A percentile compares a stretch with the other conserved stretches of the same genome.
These are phyloP conservation scores for Geotrichum phurueaensis DNA, from an alignment of 1,139 yeast species.

Conservation along the genomic window DNA sequence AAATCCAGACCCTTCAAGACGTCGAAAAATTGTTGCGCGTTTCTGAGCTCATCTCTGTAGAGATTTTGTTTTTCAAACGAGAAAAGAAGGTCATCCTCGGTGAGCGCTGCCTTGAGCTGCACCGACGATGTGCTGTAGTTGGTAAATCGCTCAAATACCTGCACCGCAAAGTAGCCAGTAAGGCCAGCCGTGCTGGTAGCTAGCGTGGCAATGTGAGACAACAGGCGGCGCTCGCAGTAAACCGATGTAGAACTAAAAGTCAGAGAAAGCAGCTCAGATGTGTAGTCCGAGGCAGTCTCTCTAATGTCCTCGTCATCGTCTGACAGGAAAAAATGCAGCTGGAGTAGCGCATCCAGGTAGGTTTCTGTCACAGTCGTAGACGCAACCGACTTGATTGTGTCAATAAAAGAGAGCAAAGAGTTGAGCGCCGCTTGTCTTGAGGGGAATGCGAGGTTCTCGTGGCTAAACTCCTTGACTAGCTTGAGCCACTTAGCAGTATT, in stretches of 20 bases:
- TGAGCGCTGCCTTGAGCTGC: constrained; percentile 20
- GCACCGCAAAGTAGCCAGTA: background rate
- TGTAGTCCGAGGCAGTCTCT: constrained; percentile 23
- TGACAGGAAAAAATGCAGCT: constrained; percentile 41
- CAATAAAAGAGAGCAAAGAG: constrained; percentile 39
- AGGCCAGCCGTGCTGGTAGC: background rate
- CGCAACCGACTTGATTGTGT: background rate
- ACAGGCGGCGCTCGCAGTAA: constrained; percentile 30
- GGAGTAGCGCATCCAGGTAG: constrained; percentile 24
- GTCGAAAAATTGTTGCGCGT: constrained; percentile 1
- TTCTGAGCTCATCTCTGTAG: constrained; percentile 37
- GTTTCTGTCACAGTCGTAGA: background rate
- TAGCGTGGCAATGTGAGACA: constrained; percentile 12
- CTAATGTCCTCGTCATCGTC: constrained; percentile 53
- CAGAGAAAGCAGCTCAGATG: constrained; percentile 23
- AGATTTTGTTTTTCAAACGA: constrained; percentile 49
- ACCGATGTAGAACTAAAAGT: constrained; percentile 29
- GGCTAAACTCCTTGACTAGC: constrained; percentile 32
- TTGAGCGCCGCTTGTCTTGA: constrained; percentile 46
- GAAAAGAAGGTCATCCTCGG: constrained; percentile 38
- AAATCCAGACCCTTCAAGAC: background rate
- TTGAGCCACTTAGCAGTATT: constrained; percentile 33
- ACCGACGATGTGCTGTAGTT: constrained; percentile 3
- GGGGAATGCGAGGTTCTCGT: constrained; percentile 44
- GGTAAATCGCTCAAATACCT: constrained; percentile 8